Base-by-base conservation (phyloP, 163 green algal species). In the Prototheca cutis region DNA sequence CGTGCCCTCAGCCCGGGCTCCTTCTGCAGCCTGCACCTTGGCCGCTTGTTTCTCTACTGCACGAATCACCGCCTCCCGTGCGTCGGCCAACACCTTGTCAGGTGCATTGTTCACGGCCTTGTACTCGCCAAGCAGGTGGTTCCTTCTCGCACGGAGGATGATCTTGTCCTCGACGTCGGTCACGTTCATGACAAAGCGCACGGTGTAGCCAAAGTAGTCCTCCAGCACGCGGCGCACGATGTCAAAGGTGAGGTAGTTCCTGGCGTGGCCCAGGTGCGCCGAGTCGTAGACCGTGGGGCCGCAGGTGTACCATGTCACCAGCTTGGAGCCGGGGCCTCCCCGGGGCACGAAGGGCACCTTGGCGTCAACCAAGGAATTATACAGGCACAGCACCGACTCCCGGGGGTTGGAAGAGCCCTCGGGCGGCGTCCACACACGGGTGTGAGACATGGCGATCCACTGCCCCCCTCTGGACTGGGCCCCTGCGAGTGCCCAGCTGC, bases 151-250 rank as follows among this genome's bases (percentile, higher is more conserved):
- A 3, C 89, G 68, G 3, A 90, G 64, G 40, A 99, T 97, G 75
- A 99, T 98, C 74, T 99, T 99, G 75, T 99, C 93, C 63, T 99
- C 93, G 39, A 99, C 88, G 68, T 99, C 93, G 2, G 92, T 99
- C 23, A 99, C 85, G 71, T 99, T 99, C 92, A 98, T 97, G 13
- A 74, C 56, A 58, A 89, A 95, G 27, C 86, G 67, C 18, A 91
- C 68, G 58, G 89, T 84, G 79, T 96, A 99, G 2, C 83, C 81
- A 40, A 95, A 93, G 58, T 91, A 93, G 62, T 95, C 90, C 62
- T 97, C 87, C 61, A 98, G 76, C 0, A 98, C 81, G 4, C 91
- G 79, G 23, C 92, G 74, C 30, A 97, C 75, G 32, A 96, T 91
- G 80, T 98, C 91, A 68, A 97, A 95, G 3, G 85, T 93, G 24